These are phyloP conservation scores for Logfia minima DNA, from an alignment of 129 eudicot species.

Conservation along the genomic window DNA sequence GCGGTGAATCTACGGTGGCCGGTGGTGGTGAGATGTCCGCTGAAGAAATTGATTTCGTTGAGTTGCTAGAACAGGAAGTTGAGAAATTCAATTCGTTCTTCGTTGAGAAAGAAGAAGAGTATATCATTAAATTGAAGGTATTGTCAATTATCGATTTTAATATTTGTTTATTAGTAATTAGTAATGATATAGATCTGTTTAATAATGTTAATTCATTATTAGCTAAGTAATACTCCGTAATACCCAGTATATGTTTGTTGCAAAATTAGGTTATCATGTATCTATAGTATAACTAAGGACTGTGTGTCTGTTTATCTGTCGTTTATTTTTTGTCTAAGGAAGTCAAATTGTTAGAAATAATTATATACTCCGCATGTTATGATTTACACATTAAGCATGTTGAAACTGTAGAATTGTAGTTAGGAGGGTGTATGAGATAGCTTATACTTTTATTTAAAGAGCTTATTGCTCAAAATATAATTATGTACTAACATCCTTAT, in stretches of 20 bases:
- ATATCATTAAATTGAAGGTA: slow-evolving; percentile 82
- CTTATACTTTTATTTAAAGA: no score
- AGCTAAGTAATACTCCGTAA: no score
- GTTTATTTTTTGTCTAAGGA: background rate
- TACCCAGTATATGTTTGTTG: no score
- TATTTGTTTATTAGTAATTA: background rate
- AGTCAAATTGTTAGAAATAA: background rate
- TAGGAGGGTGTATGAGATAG: no score
- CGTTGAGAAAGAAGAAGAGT: slow-evolving; percentile 87
- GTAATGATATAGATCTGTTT: slow-evolving; percentile 12
- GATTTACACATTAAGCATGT: slow-evolving; percentile 3
- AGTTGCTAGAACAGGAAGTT: slow-evolving; percentile 69
- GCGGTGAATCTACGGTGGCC: slow-evolving; percentile 14
- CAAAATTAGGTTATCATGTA: no score
- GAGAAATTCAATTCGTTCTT: slow-evolving; percentile 83
- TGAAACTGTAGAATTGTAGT: background rate
- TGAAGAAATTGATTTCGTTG: slow-evolving; percentile 66
- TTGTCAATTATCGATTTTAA: background rate
- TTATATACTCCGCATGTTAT: background rate
- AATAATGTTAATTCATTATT: background rate
- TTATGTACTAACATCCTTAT: no score
- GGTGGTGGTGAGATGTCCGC: slow-evolving; percentile 30
- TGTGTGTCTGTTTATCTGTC: background rate
- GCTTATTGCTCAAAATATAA: no score
- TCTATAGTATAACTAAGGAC: background rate